phyloP scores from a whole-genome alignment of 306 rosid species.

The Pyrus communis region DNA sequence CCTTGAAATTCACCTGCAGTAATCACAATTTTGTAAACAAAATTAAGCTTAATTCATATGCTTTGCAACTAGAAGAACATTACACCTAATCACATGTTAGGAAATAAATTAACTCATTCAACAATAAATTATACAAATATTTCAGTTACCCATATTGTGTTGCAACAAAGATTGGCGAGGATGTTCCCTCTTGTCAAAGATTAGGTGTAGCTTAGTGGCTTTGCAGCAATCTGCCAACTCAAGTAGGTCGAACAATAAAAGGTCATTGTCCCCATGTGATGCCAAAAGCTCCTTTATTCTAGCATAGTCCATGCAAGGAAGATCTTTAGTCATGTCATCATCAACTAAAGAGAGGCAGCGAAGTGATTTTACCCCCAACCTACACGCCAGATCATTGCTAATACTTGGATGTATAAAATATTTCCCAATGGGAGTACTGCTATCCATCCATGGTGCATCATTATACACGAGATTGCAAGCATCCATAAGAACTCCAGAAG shows the following conservation, averaged over 20 bases:
- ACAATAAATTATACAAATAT: neutral
- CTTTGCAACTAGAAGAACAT: neutral
- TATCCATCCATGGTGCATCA: constrained; percentile 97
- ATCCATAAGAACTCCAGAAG: constrained; percentile 65
- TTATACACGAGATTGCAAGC: constrained; percentile 73
- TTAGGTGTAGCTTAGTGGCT: constrained; percentile 74
- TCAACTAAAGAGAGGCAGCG: constrained; percentile 84
- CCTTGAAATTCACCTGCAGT: constrained; percentile 90
- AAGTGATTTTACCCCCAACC: constrained; percentile 76
- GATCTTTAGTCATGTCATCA: constrained; percentile 78
- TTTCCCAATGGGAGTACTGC: constrained; percentile 58
- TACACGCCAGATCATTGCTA: constrained; percentile 82
- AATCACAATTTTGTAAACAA: constrained; percentile 20
- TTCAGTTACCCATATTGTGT: constrained; percentile 72
- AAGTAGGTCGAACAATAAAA: constrained; percentile 80
- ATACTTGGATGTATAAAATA: constrained; percentile 78
- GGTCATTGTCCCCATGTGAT: constrained; percentile 64
- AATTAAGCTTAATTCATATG: neutral
- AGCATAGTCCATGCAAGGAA: constrained; percentile 83
- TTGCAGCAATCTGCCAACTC: constrained; percentile 97
- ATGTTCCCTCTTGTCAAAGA: constrained; percentile 93
- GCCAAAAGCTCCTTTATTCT: constrained; percentile 75
- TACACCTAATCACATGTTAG: neutral
- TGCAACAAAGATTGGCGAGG: constrained; percentile 89
- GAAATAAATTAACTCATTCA: neutral